These are phyloP conservation scores for Macrolepiota dolichaula DNA, from an alignment of 768 basidiomycete species.

Conservation along the genomic window DNA sequence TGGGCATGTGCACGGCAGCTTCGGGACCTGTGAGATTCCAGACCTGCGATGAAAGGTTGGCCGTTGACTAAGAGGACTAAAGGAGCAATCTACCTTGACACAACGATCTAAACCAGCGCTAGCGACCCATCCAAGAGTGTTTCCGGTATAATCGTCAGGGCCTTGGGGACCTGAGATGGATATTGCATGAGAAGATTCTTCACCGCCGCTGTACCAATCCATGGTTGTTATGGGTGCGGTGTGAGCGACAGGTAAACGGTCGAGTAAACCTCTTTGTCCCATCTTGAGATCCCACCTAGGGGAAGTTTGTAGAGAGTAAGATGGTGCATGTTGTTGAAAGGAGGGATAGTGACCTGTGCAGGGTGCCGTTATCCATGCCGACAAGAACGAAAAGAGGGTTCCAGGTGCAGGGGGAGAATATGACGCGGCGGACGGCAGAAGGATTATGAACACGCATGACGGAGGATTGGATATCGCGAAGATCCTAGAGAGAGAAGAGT, in stretches of 20 bases:
- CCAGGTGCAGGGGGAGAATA: conserved; percentile 64
- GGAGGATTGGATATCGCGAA: conserved; percentile 68
- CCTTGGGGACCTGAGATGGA: conserved; percentile 10
- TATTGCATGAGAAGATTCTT: conserved; percentile 11
- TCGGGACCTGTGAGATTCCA: conserved; percentile 64
- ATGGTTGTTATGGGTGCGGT: conserved; percentile 66
- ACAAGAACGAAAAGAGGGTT: conserved; percentile 68
- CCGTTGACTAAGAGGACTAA: neutral
- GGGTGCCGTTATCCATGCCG: conserved; percentile 67
- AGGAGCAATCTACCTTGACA: conserved; percentile 53
- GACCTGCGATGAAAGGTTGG: conserved; percentile 34
- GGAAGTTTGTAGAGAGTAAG: too few relatives aligned
- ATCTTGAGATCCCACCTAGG: conserved; percentile 75
- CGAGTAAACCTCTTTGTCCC: conserved; percentile 71
- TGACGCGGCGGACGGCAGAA: conserved; percentile 62
- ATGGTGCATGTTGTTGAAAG: neutral
- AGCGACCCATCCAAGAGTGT: conserved; percentile 67
- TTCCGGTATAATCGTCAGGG: conserved; percentile 24
- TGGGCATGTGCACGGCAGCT: conserved; percentile 47
- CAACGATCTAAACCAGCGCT: conserved; percentile 77
- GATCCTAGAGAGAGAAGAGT: conserved; percentile 43
- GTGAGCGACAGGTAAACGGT: conserved; percentile 73
- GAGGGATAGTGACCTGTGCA: conserved; percentile 50
- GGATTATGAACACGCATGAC: conserved; percentile 71
- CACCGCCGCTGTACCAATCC: conserved; percentile 56